Conservation (phyloP, 2,329 filamentous ascomycete genomes). For the Pezicula rhizophila region DNA sequence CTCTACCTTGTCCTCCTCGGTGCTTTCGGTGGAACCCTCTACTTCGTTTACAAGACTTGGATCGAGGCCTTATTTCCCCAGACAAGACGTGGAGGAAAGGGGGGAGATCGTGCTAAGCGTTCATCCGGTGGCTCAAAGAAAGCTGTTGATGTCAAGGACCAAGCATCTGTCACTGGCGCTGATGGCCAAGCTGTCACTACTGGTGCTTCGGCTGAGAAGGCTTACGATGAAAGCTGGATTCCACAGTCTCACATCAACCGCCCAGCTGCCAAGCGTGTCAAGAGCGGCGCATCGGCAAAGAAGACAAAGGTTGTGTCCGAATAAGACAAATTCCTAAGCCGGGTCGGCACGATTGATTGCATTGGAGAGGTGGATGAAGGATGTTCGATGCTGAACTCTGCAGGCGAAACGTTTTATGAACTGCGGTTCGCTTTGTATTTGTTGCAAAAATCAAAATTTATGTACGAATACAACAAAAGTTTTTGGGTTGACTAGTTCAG, state of each 20-base stretch:
- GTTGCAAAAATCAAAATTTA: not conserved
- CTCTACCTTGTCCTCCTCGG: constrained; percentile 86
- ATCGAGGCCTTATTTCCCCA: constrained; percentile 93
- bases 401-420: too few species aligned
- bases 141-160: constrained; percentile 44
- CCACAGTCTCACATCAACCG: constrained; percentile 71
- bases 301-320: constrained; percentile 16
- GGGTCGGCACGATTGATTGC: not conserved
- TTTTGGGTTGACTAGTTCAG: not conserved
- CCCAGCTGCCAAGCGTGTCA: constrained; percentile 64
- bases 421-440: not conserved
- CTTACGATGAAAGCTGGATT: constrained; percentile 29
- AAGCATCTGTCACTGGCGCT: constrained; percentile 61
- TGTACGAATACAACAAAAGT: constrained; percentile 5
- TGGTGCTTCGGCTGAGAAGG: constrained; percentile 22
- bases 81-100: constrained; percentile 51
- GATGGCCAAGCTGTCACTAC: constrained; percentile 33
- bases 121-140: constrained; percentile 61
- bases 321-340: not conserved
- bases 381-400: not conserved
- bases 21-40: constrained; percentile 72
- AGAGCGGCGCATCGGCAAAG: constrained; percentile 39
- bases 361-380: not conserved
- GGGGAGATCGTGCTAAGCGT: constrained; percentile 43
- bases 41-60: constrained; percentile 99